Percentiles rank a stretch among this genome's conserved stretches.
phyloP scores from a whole-genome alignment of 805 yeast species.

The Metschnikowia santaceciliae region DNA sequence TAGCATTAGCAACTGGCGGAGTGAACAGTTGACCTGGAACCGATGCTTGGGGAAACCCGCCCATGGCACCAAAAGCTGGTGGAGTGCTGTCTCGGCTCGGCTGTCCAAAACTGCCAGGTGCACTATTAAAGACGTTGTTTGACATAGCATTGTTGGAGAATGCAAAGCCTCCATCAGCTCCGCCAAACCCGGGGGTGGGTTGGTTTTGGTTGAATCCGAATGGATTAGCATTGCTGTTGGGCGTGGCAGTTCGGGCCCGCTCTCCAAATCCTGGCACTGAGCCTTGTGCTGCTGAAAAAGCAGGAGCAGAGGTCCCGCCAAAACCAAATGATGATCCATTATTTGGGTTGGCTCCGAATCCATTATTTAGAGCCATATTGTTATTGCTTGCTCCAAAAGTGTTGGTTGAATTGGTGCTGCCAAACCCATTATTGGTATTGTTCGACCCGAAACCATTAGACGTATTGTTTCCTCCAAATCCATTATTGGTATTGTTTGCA shows the following conservation, averaged over 20 bases:
- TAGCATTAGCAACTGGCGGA: conserved; percentile 19
- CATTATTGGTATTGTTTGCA: not conserved
- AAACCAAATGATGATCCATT: not conserved
- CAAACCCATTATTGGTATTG: too few relatives aligned
- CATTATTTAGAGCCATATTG: not conserved
- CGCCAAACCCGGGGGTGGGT: not conserved
- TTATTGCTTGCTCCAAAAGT: conserved; percentile 1
- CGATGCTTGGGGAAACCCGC: conserved; percentile 1
- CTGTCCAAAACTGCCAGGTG: conserved; percentile 16
- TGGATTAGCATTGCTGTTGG: not conserved
- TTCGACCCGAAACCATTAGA: too few relatives aligned
- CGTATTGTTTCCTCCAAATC: not conserved
- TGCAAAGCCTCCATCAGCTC: conserved; percentile 10
- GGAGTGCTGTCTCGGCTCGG: conserved; percentile 17
- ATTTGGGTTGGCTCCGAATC: not conserved
- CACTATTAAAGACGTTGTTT: conserved; percentile 11
- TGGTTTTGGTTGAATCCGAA: conserved; percentile 7
- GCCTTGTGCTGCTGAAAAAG: not conserved
- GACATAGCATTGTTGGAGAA: conserved; percentile 11
- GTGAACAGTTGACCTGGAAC: conserved; percentile 11
- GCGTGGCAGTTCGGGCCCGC: conserved; percentile 4
- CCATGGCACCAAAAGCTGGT: conserved; percentile 15
- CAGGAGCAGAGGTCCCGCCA: conserved; percentile 7
- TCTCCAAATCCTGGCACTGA: not conserved
- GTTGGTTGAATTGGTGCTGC: too few relatives aligned